phyloP scores from a whole-genome alignment of 129 eudicot genomes.

The Chrysanthemum lavandulifolium region DNA sequence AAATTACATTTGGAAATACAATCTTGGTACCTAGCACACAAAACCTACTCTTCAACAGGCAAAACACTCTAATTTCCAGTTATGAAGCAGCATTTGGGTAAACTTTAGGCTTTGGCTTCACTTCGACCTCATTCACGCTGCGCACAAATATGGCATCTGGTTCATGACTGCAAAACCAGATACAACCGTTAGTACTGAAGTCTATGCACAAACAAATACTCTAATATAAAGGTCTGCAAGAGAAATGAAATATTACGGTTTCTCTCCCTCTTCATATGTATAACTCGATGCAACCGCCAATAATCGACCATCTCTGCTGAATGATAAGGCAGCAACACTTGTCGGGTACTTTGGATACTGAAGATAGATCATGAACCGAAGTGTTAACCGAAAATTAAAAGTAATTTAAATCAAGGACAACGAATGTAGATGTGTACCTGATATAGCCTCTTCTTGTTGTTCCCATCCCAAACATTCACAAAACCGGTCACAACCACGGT shows the following conservation, averaged over 20 bases:
- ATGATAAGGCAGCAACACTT: conserved; percentile 79
- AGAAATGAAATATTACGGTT: conserved; percentile 49
- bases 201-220: background rate
- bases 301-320: conserved; percentile 77
- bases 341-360: conserved; percentile 85
- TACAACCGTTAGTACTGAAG: background rate
- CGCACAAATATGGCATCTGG: conserved; percentile 80
- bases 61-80: conserved; percentile 25
- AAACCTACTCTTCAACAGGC: background rate
- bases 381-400: background rate
- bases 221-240: background rate
- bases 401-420: background rate
- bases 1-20: conserved; percentile 12
- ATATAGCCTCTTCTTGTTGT: conserved; percentile 85
- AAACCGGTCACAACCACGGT: conserved; percentile 89
- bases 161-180: conserved; percentile 67
- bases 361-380: conserved; percentile 20
- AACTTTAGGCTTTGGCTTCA: conserved; percentile 86
- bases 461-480: conserved; percentile 92
- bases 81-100: conserved; percentile 63
- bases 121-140: conserved; percentile 86
- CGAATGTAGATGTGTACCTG: conserved; percentile 43
- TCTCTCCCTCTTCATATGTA: conserved; percentile 83
- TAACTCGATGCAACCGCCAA: conserved; percentile 89
- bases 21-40: background rate